Conservation (phyloP, 495 filamentous ascomycete species). For the Penicillium arizonense region DNA sequence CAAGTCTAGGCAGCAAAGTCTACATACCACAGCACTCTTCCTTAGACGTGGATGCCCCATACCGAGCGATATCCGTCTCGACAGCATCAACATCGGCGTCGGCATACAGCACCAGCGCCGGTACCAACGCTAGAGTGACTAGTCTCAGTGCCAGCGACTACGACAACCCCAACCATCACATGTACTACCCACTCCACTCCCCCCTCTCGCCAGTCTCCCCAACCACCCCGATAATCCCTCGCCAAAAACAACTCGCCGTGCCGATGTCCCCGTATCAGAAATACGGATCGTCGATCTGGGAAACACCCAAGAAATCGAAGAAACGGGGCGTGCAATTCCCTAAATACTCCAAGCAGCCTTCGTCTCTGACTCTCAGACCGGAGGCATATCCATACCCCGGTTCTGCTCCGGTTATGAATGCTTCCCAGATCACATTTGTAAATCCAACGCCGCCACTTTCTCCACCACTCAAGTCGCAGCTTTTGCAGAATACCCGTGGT, state of each 20-base stretch:
- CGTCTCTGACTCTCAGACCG: background rate
- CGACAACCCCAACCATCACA: constrained; percentile 5
- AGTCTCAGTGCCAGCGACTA: background rate
- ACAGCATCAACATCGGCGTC: background rate
- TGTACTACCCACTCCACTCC: constrained; percentile 2
- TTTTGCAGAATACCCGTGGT: constrained; percentile 30
- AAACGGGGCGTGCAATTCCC: constrained; percentile 27
- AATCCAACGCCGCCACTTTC: constrained; percentile 19
- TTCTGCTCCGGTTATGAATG: background rate
- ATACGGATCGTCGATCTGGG: constrained; percentile 38
- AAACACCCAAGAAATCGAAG: constrained; percentile 30
- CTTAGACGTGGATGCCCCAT: background rate
- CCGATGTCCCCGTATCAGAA: constrained; percentile 38
- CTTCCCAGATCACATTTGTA: background rate
- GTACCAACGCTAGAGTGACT: too few relatives aligned
- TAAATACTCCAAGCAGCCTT: constrained; percentile 10
- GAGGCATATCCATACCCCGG: too few relatives aligned
- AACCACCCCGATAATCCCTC: constrained; percentile 4
- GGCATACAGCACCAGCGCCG: too few relatives aligned
- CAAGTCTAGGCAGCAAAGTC: background rate
- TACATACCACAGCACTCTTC: background rate
- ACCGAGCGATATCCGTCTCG: background rate
- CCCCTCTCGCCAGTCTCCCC: constrained; percentile 15
- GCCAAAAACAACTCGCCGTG: constrained; percentile 32
- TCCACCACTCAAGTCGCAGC: constrained; percentile 18